Percentiles rank a stretch among this genome's conserved stretches.
phyloP scores from a whole-genome alignment of 1,284 basidiomycete species.

The Heterobasidion parviporum region DNA sequence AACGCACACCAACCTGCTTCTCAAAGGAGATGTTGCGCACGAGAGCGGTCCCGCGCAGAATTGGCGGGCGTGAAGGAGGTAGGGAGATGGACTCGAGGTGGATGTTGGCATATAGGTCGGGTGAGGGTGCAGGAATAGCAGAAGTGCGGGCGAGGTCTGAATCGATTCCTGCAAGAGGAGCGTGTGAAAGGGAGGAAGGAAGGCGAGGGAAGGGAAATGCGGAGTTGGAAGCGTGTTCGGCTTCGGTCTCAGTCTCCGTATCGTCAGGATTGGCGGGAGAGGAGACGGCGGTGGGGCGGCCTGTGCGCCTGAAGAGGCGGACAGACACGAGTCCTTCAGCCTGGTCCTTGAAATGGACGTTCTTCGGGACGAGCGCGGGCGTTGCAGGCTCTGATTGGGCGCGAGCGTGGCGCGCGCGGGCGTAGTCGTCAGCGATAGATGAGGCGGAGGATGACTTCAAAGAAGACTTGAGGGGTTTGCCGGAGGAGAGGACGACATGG shows the following conservation, averaged over 20 bases:
- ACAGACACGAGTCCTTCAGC: slow-evolving; percentile 73
- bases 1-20: slow-evolving; percentile 82
- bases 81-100: slow-evolving; percentile 43
- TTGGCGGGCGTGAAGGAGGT: slow-evolving; percentile 32
- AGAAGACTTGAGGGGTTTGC: slow-evolving; percentile 84
- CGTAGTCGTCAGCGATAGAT: slow-evolving; percentile 31
- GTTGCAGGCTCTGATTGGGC: slow-evolving; percentile 64
- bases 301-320: slow-evolving; percentile 75
- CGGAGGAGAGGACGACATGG: slow-evolving; percentile 65
- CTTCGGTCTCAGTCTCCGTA: slow-evolving; percentile 74
- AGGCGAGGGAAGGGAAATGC: slow-evolving; percentile 29
- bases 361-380: slow-evolving; percentile 65
- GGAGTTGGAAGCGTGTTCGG: slow-evolving; percentile 24
- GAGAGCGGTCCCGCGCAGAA: slow-evolving; percentile 41
- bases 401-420: slow-evolving; percentile 27
- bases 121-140: slow-evolving; percentile 29
- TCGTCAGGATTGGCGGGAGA: slow-evolving; percentile 48
- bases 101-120: slow-evolving; percentile 31
- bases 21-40: slow-evolving; percentile 84
- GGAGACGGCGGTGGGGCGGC: slow-evolving; percentile 66
- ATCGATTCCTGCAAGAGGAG: slow-evolving; percentile 35
- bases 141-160: slow-evolving; percentile 24
- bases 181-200: neutral
- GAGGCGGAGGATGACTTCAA: slow-evolving; percentile 67
- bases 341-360: slow-evolving; percentile 78